Conservation (phyloP, 2,329 filamentous ascomycete genomes). For the Nothophoma quercina region DNA sequence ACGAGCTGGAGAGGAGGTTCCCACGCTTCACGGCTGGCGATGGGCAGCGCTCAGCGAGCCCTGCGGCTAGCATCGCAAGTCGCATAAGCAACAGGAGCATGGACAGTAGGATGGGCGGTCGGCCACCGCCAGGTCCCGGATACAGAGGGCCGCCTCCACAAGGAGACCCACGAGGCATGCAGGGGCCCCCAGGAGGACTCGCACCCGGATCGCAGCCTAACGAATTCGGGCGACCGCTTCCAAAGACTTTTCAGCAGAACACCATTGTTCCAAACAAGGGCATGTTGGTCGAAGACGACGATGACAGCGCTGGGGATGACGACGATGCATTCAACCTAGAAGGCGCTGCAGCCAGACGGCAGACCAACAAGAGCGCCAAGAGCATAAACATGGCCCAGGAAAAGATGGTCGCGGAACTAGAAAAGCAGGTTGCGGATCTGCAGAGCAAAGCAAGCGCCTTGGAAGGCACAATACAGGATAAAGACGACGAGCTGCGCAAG, state of each 20-base stretch:
- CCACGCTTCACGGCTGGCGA: conserved; percentile 78
- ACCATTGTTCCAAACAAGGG: conserved; percentile 98
- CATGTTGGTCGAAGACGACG: conserved; percentile 92
- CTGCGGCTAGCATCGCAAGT: conserved; percentile 64
- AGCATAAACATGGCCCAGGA: conserved; percentile 46
- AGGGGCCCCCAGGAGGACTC: conserved; percentile 50
- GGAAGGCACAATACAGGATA: conserved; percentile 72
- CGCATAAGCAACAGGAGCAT: conserved; percentile 61
- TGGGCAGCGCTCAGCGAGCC: conserved; percentile 71
- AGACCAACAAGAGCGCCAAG: conserved; percentile 54
- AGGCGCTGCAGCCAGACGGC: conserved; percentile 49
- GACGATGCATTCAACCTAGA: conserved; percentile 70
- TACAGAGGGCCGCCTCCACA: conserved; percentile 54
- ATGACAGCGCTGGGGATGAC: conserved; percentile 61
- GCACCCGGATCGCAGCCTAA: conserved; percentile 50
- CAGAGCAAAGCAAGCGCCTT: conserved; percentile 76
- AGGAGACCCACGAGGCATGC: conserved; percentile 49
- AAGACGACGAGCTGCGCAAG: conserved; percentile 72
- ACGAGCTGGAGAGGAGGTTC: conserved; percentile 89
- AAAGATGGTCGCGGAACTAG: conserved; percentile 73
- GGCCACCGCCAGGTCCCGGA: conserved; percentile 46
- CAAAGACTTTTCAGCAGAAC: conserved; percentile 92
- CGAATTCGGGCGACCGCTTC: conserved; percentile 77
- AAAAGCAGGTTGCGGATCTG: conserved; percentile 76
- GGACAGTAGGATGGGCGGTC: conserved; percentile 56